Evolutionary conservation across 345 rosid genomes (phyloP).

Genomic region (Cardiospermum halicacabum): DNA sequence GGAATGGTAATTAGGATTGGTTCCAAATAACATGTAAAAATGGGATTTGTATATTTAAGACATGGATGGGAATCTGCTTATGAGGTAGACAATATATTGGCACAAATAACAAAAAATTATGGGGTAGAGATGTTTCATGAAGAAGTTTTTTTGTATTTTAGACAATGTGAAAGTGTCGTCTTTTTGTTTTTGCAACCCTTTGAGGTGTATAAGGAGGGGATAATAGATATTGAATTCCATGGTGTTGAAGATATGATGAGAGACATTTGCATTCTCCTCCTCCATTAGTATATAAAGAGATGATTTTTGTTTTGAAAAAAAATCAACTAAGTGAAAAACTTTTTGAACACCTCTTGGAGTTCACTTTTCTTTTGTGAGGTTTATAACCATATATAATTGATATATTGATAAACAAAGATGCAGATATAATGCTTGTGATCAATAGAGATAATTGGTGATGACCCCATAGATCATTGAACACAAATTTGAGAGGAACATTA

Average conservation of each 20-base stretch:
- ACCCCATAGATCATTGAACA: background rate
- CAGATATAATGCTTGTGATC: background rate
- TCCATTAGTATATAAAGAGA: background rate
- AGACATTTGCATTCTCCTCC: background rate
- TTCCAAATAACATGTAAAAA: background rate
- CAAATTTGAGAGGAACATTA: background rate
- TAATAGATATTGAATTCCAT: background rate
- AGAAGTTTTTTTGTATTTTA: background rate
- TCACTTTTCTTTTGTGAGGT: background rate
- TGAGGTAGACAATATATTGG: background rate
- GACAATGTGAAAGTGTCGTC: background rate
- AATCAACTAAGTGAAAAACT: background rate
- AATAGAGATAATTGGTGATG: background rate
- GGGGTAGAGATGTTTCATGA: background rate
- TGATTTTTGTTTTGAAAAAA: background rate
- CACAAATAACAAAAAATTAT: background rate
- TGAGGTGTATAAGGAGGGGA: background rate
- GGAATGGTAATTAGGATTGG: background rate
- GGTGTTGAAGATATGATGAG: too few relatives aligned
- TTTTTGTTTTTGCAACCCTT: background rate
- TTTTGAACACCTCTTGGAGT: background rate
- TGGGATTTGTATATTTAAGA: background rate
- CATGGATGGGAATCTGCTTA: background rate
- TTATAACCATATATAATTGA: constrained; percentile 6
- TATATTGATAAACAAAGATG: constrained; percentile 10